These are phyloP conservation scores for Biscutella laevigata DNA, from an alignment of 441 rosid species.

Conservation along the genomic window DNA sequence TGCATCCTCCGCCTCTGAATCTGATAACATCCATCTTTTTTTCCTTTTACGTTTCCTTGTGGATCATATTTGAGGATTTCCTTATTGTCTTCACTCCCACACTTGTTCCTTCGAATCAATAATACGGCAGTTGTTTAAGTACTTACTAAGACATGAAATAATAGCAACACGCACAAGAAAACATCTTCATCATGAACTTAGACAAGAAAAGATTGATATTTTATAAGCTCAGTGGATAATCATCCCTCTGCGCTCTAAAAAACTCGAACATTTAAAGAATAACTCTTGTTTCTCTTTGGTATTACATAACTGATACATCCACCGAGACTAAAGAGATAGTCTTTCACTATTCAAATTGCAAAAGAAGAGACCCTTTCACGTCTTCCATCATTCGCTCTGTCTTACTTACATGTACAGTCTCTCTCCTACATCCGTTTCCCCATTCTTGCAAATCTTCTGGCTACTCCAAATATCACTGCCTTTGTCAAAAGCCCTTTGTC, in stretches of 20 bases:
- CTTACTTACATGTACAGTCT: slow-evolving; percentile 20
- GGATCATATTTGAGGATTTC: neutral
- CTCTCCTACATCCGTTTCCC: slow-evolving; percentile 51
- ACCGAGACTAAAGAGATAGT: neutral
- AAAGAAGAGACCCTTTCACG: slow-evolving; percentile 5
- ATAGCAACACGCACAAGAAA: no score
- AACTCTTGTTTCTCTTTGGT: neutral
- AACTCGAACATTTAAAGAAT: slow-evolving; percentile 14
- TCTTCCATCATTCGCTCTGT: neutral
- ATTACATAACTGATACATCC: slow-evolving; percentile 19
- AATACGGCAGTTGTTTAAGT: no score
- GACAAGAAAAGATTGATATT: neutral
- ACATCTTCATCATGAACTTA: no score
- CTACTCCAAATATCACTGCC: slow-evolving; percentile 69
- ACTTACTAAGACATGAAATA: no score
- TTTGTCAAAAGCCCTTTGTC: slow-evolving; percentile 75
- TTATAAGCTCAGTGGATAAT: slow-evolving; percentile 6
- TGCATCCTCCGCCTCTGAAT: slow-evolving; percentile 27
- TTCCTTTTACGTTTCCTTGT: neutral
- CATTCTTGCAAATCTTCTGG: slow-evolving; percentile 62
- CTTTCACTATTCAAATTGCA: slow-evolving; percentile 11
- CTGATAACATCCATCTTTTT: neutral
- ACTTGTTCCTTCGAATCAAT: neutral
- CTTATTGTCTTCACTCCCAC: neutral
- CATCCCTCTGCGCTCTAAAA: neutral